Evolutionary conservation across 139 green algal genomes (phyloP).

Genomic region (Asterochloris erici): DNA sequence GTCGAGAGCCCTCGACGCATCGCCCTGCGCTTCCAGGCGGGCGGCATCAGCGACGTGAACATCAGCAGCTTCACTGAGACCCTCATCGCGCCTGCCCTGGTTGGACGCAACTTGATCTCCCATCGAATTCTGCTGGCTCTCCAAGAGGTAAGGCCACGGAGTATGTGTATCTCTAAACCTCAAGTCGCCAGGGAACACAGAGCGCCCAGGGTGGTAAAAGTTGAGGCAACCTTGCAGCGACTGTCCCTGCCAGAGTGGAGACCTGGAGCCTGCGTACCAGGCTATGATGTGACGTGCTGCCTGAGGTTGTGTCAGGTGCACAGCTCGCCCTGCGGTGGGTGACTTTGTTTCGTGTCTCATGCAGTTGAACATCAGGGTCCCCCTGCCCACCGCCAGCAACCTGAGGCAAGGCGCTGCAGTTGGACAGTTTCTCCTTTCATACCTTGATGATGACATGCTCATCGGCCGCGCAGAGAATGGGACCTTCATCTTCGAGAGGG

Average conservation of each 20-base stretch:
- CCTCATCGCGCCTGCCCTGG: slow-evolving; percentile 36
- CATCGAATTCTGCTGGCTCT: slow-evolving; percentile 36
- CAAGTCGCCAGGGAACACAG: not conserved
- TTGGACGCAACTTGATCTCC: slow-evolving; percentile 39
- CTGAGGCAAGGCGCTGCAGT: not conserved
- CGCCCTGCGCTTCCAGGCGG: slow-evolving; percentile 34
- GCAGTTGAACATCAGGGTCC: slow-evolving; percentile 28
- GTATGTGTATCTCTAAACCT: not conserved
- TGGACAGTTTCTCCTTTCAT: slow-evolving; percentile 41
- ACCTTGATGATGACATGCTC: slow-evolving; percentile 43
- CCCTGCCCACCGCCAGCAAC: slow-evolving; percentile 11
- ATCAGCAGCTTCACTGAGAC: slow-evolving; percentile 27
- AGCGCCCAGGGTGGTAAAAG: not conserved
- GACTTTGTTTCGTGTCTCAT: not conserved
- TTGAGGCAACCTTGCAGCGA: too few species aligned
- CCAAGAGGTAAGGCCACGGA: slow-evolving; percentile 24
- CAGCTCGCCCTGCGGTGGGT: too few species aligned
- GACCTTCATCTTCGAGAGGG: slow-evolving; percentile 38
- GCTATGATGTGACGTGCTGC: too few species aligned
- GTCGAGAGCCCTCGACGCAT: slow-evolving; percentile 33
- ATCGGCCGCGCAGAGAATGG: slow-evolving; percentile 41
- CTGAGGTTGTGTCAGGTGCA: too few species aligned
- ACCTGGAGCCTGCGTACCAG: too few species aligned
- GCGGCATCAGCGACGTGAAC: slow-evolving; percentile 28
- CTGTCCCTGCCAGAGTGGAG: too few species aligned